Base-by-base conservation (phyloP, 148 eudicot species). In the Rhododendron williamsianum region DNA sequence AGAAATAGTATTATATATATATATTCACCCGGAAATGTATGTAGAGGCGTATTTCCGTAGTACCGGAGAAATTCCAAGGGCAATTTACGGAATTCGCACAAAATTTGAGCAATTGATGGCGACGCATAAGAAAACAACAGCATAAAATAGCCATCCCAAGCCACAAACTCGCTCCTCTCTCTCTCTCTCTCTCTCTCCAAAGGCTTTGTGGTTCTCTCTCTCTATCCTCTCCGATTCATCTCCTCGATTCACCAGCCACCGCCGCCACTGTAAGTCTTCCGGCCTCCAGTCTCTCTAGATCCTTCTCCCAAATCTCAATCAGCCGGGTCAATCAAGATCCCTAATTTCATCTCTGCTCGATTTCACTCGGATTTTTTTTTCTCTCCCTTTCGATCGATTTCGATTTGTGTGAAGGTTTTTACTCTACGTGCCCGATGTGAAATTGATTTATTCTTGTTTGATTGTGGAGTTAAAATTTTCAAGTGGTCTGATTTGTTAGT, bases 121-220 rank as follows among this genome's bases (percentile, higher is more conserved):
- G 86, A 84, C 84, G 84, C 80, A 43, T 46, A 10, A 78, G 46
- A 27, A 72, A 45, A 15, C 76, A 74, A 65, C 83, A 84, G 84
- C 84, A 84, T 81, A 84, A 84, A 80, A 87, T 52, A 81, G 38
- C 89, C 69, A 81, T 38, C 73, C 46, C 65, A 33, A 83, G 78
- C 81, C 27, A 9, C 18, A 67, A 16, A 27, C n/a, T 35, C 74
- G 3, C 74, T 21, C 25, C 63, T 25, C 36, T 45, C 52, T 45
- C 52, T 78, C 56, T 54, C 72, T 35, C 67, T 9, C 80, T 9
- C 13, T 71, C 63, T 11, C 1, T 18, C 0, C 36, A 43, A 58
- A 21, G 43, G 49, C 35, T 63, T 79, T 77, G 76, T 69, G 18
- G 35, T 30, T 67, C 78, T 60, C 81, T 78, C 83, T 80, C 77